Evolutionary conservation across 2,329 filamentous ascomycete genomes (phyloP), one percentile per base, ranked within the genome.

Genomic region (Ascochyta fabae): DNA sequence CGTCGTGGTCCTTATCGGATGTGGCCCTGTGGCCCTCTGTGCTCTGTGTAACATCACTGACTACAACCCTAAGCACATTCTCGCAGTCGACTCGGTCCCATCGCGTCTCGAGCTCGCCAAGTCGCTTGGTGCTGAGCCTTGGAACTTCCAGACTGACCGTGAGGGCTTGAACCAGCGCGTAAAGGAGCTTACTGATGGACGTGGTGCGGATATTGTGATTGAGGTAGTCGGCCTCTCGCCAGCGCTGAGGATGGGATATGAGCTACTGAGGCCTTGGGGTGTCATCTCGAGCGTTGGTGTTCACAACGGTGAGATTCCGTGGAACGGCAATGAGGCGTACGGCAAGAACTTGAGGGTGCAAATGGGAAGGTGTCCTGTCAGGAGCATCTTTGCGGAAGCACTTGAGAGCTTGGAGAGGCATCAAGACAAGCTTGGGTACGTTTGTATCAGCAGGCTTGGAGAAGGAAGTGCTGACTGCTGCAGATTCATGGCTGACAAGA

Each of bases 201-300:
- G 93, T 35, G 93, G 93, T 6, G 92, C 92, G 13, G 93, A 97
- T 76, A 86, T 91, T 16, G 87, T 95, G 2, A 87, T 96, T 42
- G 80, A 82, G 61, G 77, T 79, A 4, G 80, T 82, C 4, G 81
- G 80, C 6, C 70, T 81, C 47, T 77, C 76, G 35, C 77, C 80
- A 31, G 80, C 80, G 10, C 72, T 81, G 56, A 72, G 78, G 58
- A 73, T 82, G 67, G 76, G 76, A 3, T 82, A 77, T 51, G 80
- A 83, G 54, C 69, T 82, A 53, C 70, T 82, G 45, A 68, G 80
- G 45, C 80, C 80, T 0, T 83, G 78, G 78, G 80, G 80, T 0
- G 66, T 77, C 24, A 81, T 83, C 34, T 76, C 70, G 41, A 78
- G 74, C 47, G 80, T 81, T 19, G 80, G 80, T 22, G 80, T 83